Percentiles rank a stretch among this genome's conserved stretches.
These are phyloP conservation scores for Plectranthus barbatus DNA, from an alignment of 257 asterid species.

Conservation along the genomic window DNA sequence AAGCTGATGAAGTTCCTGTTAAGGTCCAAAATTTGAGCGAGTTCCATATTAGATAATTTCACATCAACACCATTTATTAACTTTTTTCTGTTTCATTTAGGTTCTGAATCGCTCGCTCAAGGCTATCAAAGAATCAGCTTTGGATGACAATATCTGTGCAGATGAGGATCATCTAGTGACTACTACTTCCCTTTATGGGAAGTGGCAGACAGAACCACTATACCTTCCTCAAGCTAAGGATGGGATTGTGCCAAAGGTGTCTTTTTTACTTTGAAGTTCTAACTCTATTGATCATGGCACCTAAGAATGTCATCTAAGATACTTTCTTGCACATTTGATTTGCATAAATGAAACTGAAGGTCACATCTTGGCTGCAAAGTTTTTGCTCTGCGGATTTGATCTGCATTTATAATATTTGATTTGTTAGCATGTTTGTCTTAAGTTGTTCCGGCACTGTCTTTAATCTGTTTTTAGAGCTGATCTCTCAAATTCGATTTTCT, in stretches of 20 bases:
- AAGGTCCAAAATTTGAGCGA: slow-evolving; percentile 45
- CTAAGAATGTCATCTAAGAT: background rate
- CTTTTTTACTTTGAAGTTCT: background rate
- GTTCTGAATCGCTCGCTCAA: slow-evolving; percentile 51
- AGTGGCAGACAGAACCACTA: slow-evolving; percentile 90
- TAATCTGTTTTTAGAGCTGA: slow-evolving; percentile 14
- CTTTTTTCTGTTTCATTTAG: slow-evolving; percentile 28
- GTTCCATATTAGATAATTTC: too few species aligned
- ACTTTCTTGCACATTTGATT: background rate
- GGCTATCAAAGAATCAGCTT: slow-evolving; percentile 38
- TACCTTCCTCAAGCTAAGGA: slow-evolving; percentile 73
- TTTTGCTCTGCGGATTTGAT: background rate
- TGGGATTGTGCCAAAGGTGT: slow-evolving; percentile 93
- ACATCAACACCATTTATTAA: slow-evolving; percentile 2
- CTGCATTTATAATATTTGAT: background rate
- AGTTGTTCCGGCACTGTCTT: background rate
- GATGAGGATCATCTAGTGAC: slow-evolving; percentile 37
- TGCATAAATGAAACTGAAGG: background rate
- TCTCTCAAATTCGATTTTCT: slow-evolving; percentile 7
- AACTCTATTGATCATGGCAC: background rate
- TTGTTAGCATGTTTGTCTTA: background rate
- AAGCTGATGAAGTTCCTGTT: slow-evolving; percentile 70
- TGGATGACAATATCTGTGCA: slow-evolving; percentile 35
- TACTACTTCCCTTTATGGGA: slow-evolving; percentile 55
- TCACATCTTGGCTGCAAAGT: background rate